A percentile compares a stretch with the other conserved stretches of the same genome.
These are phyloP conservation scores for Aureobasidium sp. DNA, from an alignment of 2,329 filamentous ascomycete genomes.

Conservation along the genomic window DNA sequence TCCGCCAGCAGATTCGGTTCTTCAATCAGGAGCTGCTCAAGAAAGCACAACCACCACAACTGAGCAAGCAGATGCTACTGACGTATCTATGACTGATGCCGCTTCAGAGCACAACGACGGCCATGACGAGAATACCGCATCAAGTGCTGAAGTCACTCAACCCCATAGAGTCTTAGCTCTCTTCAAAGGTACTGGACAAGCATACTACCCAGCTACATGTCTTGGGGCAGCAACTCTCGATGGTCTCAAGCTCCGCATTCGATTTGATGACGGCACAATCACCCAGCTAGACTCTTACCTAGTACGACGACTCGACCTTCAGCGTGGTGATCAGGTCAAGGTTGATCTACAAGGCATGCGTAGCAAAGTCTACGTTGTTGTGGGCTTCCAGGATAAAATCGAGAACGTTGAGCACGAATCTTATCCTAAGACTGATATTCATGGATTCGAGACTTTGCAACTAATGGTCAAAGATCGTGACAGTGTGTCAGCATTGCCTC, in stretches of 20 bases:
- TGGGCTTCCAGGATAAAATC: constrained; percentile 34
- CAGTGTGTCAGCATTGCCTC: constrained; percentile 22
- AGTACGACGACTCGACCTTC: constrained; percentile 36
- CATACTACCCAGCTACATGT: constrained; percentile 54
- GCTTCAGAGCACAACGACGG: not conserved
- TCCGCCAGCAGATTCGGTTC: not conserved
- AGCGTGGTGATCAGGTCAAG: constrained; percentile 38
- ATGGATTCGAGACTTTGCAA: constrained; percentile 33
- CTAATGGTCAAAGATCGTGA: constrained; percentile 35
- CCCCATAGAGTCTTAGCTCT: constrained; percentile 50
- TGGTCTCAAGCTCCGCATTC: constrained; percentile 35
- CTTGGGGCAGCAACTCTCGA: constrained; percentile 38
- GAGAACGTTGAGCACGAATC: constrained; percentile 22
- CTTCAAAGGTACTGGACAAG: constrained; percentile 44
- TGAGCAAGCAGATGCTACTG: not conserved
- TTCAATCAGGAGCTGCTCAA: not conserved
- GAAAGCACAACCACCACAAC: not conserved
- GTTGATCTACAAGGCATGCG: constrained; percentile 39
- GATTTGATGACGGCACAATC: constrained; percentile 41
- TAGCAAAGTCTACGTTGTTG: constrained; percentile 36
- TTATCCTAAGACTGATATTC: constrained; percentile 32
- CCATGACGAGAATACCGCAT: not conserved
- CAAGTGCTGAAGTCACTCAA: constrained; percentile 22
- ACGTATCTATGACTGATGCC: not conserved
- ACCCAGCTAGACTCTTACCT: constrained; percentile 33